phyloP scores from a whole-genome alignment of 306 rosid species.

The Rosa chinensis region DNA sequence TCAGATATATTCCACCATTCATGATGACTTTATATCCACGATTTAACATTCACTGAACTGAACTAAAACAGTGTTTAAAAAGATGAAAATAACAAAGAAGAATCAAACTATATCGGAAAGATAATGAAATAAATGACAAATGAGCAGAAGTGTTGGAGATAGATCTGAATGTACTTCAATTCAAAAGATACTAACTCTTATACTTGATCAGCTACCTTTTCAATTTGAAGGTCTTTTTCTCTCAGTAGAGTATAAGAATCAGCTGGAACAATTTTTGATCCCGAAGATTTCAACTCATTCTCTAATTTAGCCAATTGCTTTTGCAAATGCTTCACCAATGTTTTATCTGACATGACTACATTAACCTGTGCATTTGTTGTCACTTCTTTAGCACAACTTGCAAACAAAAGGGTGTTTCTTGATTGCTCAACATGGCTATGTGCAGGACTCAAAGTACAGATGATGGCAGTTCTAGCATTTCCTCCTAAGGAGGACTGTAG shows the following conservation, averaged over 20 bases:
- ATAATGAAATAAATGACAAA: neutral
- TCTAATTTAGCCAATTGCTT: slow-evolving; percentile 83
- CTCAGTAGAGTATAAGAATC: slow-evolving; percentile 57
- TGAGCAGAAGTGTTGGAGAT: neutral
- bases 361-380: slow-evolving; percentile 87
- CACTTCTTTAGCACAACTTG: slow-evolving; percentile 97
- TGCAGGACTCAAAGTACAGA: slow-evolving; percentile 98
- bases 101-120: neutral
- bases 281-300: slow-evolving; percentile 64
- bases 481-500: slow-evolving; percentile 97
- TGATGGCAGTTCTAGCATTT: slow-evolving; percentile 94
- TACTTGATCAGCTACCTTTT: slow-evolving; percentile 53
- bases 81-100: neutral
- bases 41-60: neutral
- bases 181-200: neutral
- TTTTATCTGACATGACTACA: slow-evolving; percentile 91
- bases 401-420: slow-evolving; percentile 97
- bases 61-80: neutral
- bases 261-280: slow-evolving; percentile 31
- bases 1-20: neutral
- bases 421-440: slow-evolving; percentile 86
- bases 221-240: slow-evolving; percentile 82
- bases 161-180: neutral
- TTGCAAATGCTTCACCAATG: slow-evolving; percentile 87
- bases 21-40: neutral